A percentile compares a stretch with the other conserved stretches of the same genome.
phyloP scores from a whole-genome alignment of 2,329 filamentous ascomycete species.

The Botrytis squamosa region DNA sequence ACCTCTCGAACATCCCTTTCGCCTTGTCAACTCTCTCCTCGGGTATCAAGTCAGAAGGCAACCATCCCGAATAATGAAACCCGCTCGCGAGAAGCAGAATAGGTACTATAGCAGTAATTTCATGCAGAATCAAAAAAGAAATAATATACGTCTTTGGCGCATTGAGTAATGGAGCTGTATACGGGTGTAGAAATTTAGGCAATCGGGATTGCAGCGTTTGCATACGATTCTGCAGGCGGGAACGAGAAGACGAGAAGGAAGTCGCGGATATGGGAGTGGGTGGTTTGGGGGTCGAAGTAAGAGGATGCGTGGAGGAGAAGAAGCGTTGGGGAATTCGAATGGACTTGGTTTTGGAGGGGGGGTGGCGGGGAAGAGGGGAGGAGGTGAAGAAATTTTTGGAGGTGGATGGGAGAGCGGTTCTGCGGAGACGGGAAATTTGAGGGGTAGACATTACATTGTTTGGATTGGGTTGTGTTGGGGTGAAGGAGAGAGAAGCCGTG shows the following conservation, averaged over 20 bases:
- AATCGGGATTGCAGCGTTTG: constrained; percentile 25
- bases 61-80: constrained; percentile 78
- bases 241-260: not conserved
- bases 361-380: not conserved
- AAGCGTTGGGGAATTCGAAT: not conserved
- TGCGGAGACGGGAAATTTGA: not conserved
- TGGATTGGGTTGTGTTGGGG: not conserved
- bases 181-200: constrained; percentile 65
- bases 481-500: not conserved
- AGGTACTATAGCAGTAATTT: constrained; percentile 83
- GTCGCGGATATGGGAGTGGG: not conserved
- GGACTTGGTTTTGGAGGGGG: not conserved
- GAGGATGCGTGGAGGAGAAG: not conserved
- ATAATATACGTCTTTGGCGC: constrained; percentile 81
- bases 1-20: constrained; percentile 72
- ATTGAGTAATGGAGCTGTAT: constrained; percentile 66
- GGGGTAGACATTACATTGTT: constrained; percentile 4
- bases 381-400: not conserved
- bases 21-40: constrained; percentile 39
- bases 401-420: not conserved
- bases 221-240: not conserved
- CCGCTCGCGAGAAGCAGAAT: constrained; percentile 69
- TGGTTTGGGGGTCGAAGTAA: not conserved
- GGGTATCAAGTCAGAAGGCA: constrained; percentile 49
- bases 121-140: constrained; percentile 87